Evolutionary conservation across 495 filamentous ascomycete species (phyloP).

Genomic region (Hyphodiscus hymeniophilus): DNA sequence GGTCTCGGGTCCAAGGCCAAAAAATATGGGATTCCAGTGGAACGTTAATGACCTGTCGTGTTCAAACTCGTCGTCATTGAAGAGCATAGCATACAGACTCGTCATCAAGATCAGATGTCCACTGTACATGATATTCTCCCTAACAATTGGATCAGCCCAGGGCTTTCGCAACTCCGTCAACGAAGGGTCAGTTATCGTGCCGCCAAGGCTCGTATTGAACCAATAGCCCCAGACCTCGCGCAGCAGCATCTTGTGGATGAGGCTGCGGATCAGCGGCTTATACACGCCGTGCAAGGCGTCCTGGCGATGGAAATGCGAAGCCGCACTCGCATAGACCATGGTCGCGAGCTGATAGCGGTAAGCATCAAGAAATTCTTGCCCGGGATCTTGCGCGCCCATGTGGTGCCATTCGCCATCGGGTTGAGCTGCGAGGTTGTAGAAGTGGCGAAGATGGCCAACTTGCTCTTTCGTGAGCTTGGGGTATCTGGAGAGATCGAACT

Average conservation of each 20-base stretch:
- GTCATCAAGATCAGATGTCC: not conserved
- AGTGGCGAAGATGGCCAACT: constrained; percentile 31
- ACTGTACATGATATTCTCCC: not conserved
- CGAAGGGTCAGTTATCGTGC: not conserved
- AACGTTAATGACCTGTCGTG: not conserved
- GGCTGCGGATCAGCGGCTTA: not conserved
- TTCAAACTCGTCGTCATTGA: not conserved
- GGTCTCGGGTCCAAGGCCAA: not conserved
- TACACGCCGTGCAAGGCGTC: not conserved
- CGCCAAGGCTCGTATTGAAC: not conserved
- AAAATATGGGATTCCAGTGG: not conserved
- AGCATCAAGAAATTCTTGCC: constrained; percentile 29
- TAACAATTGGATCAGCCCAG: not conserved
- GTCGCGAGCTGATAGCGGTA: constrained; percentile 32
- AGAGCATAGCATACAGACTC: not conserved
- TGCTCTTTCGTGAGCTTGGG: constrained; percentile 13
- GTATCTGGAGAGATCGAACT: no score
- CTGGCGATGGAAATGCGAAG: not conserved
- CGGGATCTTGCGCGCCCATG: constrained; percentile 30
- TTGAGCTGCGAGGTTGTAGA: constrained; percentile 30
- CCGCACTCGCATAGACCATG: constrained; percentile 19
- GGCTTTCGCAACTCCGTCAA: not conserved
- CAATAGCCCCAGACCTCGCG: not conserved
- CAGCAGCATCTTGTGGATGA: not conserved
- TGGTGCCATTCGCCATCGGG: constrained; percentile 27